Base-by-base conservation (phyloP, 352 stramenopile genomes). In the Globisporangium middletonii region DNA sequence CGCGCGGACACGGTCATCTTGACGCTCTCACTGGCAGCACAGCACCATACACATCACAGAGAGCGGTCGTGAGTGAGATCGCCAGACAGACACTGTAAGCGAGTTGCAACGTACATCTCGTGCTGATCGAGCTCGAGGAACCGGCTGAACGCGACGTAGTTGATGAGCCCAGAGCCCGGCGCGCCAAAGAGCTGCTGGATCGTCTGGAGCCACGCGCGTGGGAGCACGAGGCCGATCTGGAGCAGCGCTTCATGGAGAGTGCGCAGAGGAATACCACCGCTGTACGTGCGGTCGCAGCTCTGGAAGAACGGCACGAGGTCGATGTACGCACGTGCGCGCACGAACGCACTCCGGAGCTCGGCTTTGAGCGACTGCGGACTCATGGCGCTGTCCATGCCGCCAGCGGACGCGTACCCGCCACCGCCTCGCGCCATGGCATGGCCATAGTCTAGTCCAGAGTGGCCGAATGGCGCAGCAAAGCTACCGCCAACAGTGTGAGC, bases 81-180 rank as follows among this genome's bases (percentile, higher is more conserved):
- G 41, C 6, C 4, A 18, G 15, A 46, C 41, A 46, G 41, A 5
- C 26, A 37, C 12, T 38, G 44, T 5, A 51, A 56, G 47, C 30
- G 6, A 12, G 6, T 37, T 9, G 33, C 33, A 8, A 55, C 72
- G 51, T 65, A 89, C 79, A 79, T 59, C 63, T 89, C 79, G 44
- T 78, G 67, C 23, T 46, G 48, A 37, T 87, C 77, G 18, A 87
- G 52, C 15, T 83, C 65, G 16, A 89, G 55, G 50, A 83, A 86
- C 9, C 56, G 64, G 26, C 63, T 65, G 26, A 89, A 57, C 3
- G 68, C 66, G 7, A 68, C 35, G 52, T 89, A 89, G 59, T 89
- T 73, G n/a, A 87, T 57, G n/a, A 82, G 37, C 1, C 63, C 65
- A 1, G 65, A 69, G 0, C 63, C 63, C 18, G 63, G 64, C 6